phyloP scores from a whole-genome alignment of 495 filamentous ascomycete species.

The Neurospora sp. region DNA sequence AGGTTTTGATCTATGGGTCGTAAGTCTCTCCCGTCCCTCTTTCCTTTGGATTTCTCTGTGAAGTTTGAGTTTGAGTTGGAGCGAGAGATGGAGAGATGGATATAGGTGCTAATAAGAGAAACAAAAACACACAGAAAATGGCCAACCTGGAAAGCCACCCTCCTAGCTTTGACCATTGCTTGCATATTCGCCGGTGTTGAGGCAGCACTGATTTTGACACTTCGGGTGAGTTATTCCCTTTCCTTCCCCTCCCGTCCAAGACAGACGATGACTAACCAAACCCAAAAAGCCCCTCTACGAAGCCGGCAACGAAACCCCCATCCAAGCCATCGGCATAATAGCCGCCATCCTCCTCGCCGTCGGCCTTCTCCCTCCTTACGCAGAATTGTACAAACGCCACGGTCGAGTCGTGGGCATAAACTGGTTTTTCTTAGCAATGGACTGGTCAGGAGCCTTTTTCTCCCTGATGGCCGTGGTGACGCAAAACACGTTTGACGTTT shows the following conservation, averaged over 20 bases:
- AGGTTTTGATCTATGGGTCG: slow-evolving; percentile 54
- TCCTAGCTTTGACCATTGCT: slow-evolving; percentile 30
- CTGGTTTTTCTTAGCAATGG: slow-evolving; percentile 56
- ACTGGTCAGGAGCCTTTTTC: slow-evolving; percentile 64
- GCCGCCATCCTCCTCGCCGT: slow-evolving; percentile 64
- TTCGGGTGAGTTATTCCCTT: slow-evolving; percentile 35
- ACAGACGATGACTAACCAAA: slow-evolving; percentile 1
- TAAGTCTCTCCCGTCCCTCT: slow-evolving; percentile 20
- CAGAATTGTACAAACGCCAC: slow-evolving; percentile 59
- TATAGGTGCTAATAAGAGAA: neutral
- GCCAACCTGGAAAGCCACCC: slow-evolving; percentile 36
- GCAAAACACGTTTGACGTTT: slow-evolving; percentile 58
- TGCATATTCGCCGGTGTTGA: slow-evolving; percentile 48
- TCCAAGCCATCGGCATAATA: slow-evolving; percentile 53
- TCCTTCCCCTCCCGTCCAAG: neutral
- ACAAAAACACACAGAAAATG: slow-evolving; percentile 34
- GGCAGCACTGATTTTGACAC: slow-evolving; percentile 49
- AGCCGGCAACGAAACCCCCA: slow-evolving; percentile 38
- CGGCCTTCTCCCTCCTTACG: slow-evolving; percentile 58
- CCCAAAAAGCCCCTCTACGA: slow-evolving; percentile 37
- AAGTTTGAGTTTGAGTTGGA: neutral
- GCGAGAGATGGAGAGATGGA: neutral
- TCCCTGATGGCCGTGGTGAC: slow-evolving; percentile 59
- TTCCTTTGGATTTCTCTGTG: too few species aligned
- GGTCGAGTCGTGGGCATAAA: slow-evolving; percentile 64